Base-by-base conservation (phyloP, 352 stramenopile genomes). In the Pythium phragmiticola region DNA sequence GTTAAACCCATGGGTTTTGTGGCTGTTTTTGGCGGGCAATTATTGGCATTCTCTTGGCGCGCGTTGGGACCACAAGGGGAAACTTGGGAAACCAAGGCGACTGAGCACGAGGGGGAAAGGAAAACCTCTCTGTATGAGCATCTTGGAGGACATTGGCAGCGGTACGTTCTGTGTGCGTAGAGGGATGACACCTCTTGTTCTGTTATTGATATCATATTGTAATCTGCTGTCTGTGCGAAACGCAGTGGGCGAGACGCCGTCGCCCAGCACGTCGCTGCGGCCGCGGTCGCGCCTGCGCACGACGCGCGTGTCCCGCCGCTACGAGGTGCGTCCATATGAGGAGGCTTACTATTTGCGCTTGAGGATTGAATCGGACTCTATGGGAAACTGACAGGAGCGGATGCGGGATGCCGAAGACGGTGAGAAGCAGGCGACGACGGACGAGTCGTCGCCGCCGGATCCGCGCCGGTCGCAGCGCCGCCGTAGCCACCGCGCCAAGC, bases 211-310 rank as follows among this genome's bases (percentile, higher is more conserved):
- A 7, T 39, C 34, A 5, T 39, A 39, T 5, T 39, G 34, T 39
- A 7, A 39, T 39, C 33, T n/a, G 33, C 33, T 36, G 33, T 36
- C 33, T 36, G 33, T 36, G 4, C 8, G n/a, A n/a, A n/a, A 13
- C 3, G 34, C 16, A 64, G 63, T 65, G 19, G 64, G 42, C 30
- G 64, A 70, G 43, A 70, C 64, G 23, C 64, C 64, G 51, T 70
- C 64, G 50, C 64, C 64, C 4, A 64, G 57, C 45, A 36, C 51
- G 19, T 55, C 63, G 19, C 3, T 66, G 57, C 56, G 55, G 43
- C 64, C 64, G 37, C 64, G 64, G 17, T 64, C 55, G 8, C 57
- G 64, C 17, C 50, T 70, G 21, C 56, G 64, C 23, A 66, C 64
- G 36, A 47, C 43, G 16, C 56, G 63, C 14, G 50, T 58, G 28